Base-by-base conservation (phyloP, 768 basidiomycete species). In the Cubamyces lactineus region DNA sequence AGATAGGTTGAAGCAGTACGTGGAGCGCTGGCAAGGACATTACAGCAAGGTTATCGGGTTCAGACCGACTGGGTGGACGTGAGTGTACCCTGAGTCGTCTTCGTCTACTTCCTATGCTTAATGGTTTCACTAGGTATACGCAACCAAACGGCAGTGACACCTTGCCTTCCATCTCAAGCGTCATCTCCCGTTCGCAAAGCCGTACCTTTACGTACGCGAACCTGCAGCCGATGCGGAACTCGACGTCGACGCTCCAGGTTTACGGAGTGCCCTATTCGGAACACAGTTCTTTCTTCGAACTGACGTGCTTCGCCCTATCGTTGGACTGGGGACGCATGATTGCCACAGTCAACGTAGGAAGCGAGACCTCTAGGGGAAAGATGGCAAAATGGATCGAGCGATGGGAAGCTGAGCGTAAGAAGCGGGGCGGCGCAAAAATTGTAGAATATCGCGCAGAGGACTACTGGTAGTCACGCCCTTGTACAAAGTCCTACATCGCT, bases 21-120 rank as follows among this genome's bases (percentile, higher is more conserved):
- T 92, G 21, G 85, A 86, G 45, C 85, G 85, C 6, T 93, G 87
- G 70, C 84, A 88, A 55, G 86, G 86, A 5, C 80, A 77, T 13
- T 98, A 89, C 71, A 82, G 80, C 50, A 86, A 83, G 55, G 84
- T 85, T 1, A 80, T 97, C 13, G 96, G 89, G 0, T 91, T 98
- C 66, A 78, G 96, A 59, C 97, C 97, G 0, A 98, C 97, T 0
- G 97, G 97, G 39, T 98, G 96, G 96, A 92, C 93, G 86, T 97
- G 62, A 71, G 92, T 83, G n/a, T 3, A 13, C 9, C 19, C 19
- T 12, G 24, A 24, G 28, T 39, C 15, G 30, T 19, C 3, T 47
- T 28, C 49, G 21, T 24, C 12, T 12, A 19, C 38, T 3, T 3
- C 34, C 26, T 19, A 24, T 59, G 46, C 17, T 13, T 13, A 41